Evolutionary conservation across 2,329 filamentous ascomycete species (phyloP), one percentile per base, ranked within the genome.

Genomic region (Dichotomopilus funicola): DNA sequence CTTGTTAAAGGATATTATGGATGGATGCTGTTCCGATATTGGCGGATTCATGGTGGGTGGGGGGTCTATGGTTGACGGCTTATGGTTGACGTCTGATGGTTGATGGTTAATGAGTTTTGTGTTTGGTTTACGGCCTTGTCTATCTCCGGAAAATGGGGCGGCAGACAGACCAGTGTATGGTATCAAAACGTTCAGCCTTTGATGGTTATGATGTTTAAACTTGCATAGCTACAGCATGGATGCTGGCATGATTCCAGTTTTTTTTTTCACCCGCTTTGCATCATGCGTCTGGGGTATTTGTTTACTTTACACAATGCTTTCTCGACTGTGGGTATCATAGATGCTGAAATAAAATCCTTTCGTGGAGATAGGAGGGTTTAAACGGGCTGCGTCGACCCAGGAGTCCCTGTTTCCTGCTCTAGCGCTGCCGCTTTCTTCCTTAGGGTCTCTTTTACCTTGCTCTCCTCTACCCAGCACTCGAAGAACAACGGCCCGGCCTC

Each of bases 391-490:
- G 45, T 53, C 34, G 50, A 46, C 43, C 48, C 46, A 37, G 51
- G 46, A 51, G 46, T 56, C n/a, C 27, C 13, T 2, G 0, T 11
- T 2, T 3, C 12, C 3, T 34, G 34, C 33, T 36, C 33, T 11
- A 35, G 27, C 6, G 9, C 7, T 35, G 54, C 42, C 13, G 13
- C n/a, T 53, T 47, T 57, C 36, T n/a, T 49, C 19, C 31, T 59
- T 46, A 58, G 52, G 35, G 31, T 43, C 10, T 58, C 57, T 74
- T 79, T 64, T 64, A 75, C 44, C 66, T 78, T 63, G 71, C 79
- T 62, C 75, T 86, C 71, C 69, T 89, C 73, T 61, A 87, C 68
- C 83, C 86, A 75, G 73, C 86, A 77, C 74, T 87, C 84, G 67
- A 86, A 75, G 71, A 86, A 75, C 54, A 89, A 64, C 59, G 84